Evolutionary conservation across 1,284 basidiomycete species (phyloP).

Genomic region (Naganishia albida): DNA sequence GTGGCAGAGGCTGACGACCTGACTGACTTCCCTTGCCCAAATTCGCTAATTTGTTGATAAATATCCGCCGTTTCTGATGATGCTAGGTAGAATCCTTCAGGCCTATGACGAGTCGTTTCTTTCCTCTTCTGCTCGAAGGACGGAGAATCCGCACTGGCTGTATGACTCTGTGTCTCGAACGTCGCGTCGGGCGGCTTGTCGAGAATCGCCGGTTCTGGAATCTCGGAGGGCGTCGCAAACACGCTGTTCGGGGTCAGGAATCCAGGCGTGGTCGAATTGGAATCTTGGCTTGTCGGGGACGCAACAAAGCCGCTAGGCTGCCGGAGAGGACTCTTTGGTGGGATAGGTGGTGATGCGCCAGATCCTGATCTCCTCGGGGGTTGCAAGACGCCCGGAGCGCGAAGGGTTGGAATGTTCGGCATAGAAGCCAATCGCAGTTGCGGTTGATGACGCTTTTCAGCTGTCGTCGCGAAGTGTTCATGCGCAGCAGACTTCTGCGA

Average conservation of each 20-base stretch:
- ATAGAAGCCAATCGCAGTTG: slow-evolving; percentile 12
- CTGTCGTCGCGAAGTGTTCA: neutral
- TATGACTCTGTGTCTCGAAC: neutral
- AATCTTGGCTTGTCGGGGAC: slow-evolving; percentile 25
- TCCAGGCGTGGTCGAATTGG: slow-evolving; percentile 29
- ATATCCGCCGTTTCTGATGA: too few species aligned
- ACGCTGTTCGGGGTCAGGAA: slow-evolving; percentile 31
- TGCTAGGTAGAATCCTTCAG: too few species aligned
- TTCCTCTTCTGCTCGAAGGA: neutral
- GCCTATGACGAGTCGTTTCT: neutral
- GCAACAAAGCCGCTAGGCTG: slow-evolving; percentile 11
- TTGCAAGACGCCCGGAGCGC: neutral
- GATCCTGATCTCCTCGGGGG: slow-evolving; percentile 6
- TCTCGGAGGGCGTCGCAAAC: slow-evolving; percentile 4
- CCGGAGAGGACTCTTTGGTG: slow-evolving; percentile 48
- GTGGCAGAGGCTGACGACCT: neutral
- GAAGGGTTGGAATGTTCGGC: slow-evolving; percentile 1
- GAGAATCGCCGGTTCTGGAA: neutral
- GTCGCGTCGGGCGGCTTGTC: neutral
- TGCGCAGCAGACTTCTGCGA: too few species aligned
- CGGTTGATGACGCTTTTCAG: slow-evolving; percentile 22
- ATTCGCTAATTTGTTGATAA: neutral
- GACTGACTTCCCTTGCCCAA: neutral
- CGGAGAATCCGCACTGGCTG: neutral
- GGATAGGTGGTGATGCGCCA: slow-evolving; percentile 43